Evolutionary conservation across 495 filamentous ascomycete species (phyloP).

Genomic region (Hapsidospora chrysogenum): DNA sequence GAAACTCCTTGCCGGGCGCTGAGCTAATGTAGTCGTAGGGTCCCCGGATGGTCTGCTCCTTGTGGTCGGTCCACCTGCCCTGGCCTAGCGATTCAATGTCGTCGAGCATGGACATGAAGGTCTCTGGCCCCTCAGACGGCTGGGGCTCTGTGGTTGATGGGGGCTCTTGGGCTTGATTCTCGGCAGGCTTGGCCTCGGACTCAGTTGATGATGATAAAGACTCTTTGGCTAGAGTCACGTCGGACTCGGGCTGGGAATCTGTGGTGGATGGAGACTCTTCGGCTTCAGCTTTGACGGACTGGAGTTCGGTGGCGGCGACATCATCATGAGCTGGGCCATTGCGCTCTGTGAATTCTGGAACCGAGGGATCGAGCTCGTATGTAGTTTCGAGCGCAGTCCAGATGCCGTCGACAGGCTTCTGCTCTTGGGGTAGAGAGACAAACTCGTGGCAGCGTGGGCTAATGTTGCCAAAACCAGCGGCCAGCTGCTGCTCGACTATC

Average conservation of each 20-base stretch:
- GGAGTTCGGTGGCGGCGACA: background rate
- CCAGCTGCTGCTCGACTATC: background rate
- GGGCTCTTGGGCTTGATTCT: background rate
- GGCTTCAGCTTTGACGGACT: background rate
- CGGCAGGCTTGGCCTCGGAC: too few species aligned
- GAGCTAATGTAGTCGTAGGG: conserved; percentile 63
- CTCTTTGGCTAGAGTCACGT: background rate
- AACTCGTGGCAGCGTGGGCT: background rate
- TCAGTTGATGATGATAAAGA: too few species aligned
- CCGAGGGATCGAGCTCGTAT: too few species aligned
- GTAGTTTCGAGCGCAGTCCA: background rate
- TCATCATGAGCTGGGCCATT: too few species aligned
- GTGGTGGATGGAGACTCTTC: too few species aligned
- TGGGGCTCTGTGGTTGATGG: background rate
- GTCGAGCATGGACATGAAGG: background rate
- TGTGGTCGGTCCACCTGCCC: conserved; percentile 36
- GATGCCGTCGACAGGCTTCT: background rate
- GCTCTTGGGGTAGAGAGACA: background rate
- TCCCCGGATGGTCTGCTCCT: conserved; percentile 54
- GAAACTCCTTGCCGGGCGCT: conserved; percentile 71
- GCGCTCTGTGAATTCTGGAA: too few species aligned
- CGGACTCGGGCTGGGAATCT: background rate
- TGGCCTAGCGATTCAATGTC: too few species aligned
- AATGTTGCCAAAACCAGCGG: background rate
- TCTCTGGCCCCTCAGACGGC: background rate